Evolutionary conservation across 768 basidiomycete genomes (phyloP).

Genomic region (Mycena pura): DNA sequence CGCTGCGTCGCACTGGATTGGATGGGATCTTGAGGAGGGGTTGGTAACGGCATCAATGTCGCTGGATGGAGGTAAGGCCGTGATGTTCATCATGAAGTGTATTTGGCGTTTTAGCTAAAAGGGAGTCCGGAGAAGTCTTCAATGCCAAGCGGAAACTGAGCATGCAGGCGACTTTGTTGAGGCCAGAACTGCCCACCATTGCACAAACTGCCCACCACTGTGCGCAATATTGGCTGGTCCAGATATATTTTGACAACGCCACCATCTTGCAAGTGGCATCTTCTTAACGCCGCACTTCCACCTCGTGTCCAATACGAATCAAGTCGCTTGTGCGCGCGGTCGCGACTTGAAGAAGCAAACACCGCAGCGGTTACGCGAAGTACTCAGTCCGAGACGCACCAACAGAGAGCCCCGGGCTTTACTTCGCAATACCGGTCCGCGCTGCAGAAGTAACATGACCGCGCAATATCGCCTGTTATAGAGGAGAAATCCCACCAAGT

Average conservation of each 20-base stretch:
- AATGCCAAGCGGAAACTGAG: background rate
- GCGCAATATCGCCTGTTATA: background rate
- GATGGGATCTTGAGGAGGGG: background rate
- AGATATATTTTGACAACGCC: too few relatives aligned
- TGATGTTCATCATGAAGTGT: background rate
- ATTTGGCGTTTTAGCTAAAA: constrained; percentile 16
- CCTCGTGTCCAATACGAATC: too few relatives aligned
- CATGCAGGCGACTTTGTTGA: too few relatives aligned
- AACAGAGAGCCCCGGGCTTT: background rate
- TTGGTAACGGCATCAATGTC: constrained; percentile 7
- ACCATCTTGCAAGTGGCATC: too few relatives aligned
- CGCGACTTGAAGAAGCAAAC: too few relatives aligned
- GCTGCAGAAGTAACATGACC: background rate
- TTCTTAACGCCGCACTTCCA: too few relatives aligned
- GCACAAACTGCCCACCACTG: too few relatives aligned
- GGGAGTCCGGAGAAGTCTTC: background rate
- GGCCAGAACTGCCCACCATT: too few relatives aligned
- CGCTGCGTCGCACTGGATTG: constrained; percentile 4
- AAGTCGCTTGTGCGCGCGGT: too few relatives aligned
- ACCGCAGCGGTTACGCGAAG: too few relatives aligned
- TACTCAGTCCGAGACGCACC: background rate
- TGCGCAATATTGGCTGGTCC: too few relatives aligned
- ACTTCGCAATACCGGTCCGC: too few relatives aligned
- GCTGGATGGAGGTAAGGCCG: constrained; percentile 7
- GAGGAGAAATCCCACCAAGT: background rate